These are phyloP conservation scores for Dryas alaskensis DNA, from an alignment of 306 rosid genomes.

Conservation along the genomic window DNA sequence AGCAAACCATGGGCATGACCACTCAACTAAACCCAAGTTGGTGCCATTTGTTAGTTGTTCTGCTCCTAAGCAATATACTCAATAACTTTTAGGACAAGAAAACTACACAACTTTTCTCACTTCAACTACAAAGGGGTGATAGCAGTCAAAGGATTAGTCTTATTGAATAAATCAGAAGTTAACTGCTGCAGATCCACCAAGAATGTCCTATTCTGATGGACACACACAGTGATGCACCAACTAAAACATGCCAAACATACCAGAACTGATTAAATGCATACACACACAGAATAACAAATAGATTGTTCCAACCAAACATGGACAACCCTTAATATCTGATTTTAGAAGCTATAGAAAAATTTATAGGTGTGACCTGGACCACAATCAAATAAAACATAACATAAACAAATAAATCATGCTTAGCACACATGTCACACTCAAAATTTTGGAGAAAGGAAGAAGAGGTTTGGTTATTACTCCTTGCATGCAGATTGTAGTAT, in stretches of 20 bases:
- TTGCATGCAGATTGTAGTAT: background rate
- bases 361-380: background rate
- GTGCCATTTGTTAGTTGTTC: background rate
- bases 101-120: background rate
- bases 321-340: background rate
- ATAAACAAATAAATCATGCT: background rate
- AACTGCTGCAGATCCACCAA: background rate
- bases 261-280: background rate
- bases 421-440: background rate
- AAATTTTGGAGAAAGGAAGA: background rate
- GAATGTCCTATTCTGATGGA: background rate
- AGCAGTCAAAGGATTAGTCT: background rate
- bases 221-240: background rate
- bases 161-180: background rate
- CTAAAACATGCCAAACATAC: background rate
- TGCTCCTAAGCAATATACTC: background rate
- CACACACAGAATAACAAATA: background rate
- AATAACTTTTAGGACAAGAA: background rate
- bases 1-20: too few relatives aligned
- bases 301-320: background rate
- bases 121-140: constrained; percentile 2
- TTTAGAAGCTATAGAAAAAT: too few relatives aligned
- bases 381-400: background rate
- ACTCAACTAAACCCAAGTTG: too few relatives aligned
- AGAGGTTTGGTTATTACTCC: background rate